Percentiles rank a stretch among this genome's conserved stretches.
These are phyloP conservation scores for Cordyceps farinosa DNA, from an alignment of 2,329 filamentous ascomycete species.

Conservation along the genomic window DNA sequence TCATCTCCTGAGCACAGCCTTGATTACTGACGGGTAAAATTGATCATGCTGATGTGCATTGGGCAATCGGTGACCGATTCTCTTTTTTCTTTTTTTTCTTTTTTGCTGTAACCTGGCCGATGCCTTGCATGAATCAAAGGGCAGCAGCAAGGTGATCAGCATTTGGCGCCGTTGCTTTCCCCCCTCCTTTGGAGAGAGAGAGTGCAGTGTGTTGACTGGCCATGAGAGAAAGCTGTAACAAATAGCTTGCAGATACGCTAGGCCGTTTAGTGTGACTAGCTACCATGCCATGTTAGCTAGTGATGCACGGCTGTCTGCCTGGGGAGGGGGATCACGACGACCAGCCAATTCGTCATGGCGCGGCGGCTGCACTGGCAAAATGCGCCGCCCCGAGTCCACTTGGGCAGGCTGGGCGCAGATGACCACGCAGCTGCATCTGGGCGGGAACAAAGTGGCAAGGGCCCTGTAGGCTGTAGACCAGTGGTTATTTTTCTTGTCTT, in stretches of 20 bases:
- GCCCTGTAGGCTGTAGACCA: not conserved
- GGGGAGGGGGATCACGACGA: not conserved
- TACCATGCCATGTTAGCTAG: not conserved
- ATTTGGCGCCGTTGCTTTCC: not conserved
- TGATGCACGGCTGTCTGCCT: not conserved
- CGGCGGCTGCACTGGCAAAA: not conserved
- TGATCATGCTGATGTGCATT: not conserved
- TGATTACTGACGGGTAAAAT: not conserved
- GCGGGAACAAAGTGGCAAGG: slow-evolving; percentile 1
- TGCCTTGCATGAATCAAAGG: slow-evolving; percentile 8
- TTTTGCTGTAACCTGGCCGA: not conserved
- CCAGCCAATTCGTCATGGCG: not conserved
- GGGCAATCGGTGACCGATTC: not conserved
- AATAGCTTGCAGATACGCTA: slow-evolving; percentile 13
- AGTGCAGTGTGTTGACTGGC: not conserved
- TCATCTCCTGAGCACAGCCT: not conserved
- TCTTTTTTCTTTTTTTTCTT: not conserved
- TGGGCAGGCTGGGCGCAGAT: not conserved
- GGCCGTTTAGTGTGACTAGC: not conserved
- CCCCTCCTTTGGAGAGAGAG: not conserved
- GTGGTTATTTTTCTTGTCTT: not conserved
- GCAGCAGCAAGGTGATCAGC: not conserved
- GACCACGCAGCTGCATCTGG: slow-evolving; percentile 5
- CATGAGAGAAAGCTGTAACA: not conserved
- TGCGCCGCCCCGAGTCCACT: not conserved